A percentile compares a stretch with the other conserved stretches of the same genome.
phyloP scores from a whole-genome alignment of 2,329 filamentous ascomycete genomes.

The Fusarium fracticaudum region DNA sequence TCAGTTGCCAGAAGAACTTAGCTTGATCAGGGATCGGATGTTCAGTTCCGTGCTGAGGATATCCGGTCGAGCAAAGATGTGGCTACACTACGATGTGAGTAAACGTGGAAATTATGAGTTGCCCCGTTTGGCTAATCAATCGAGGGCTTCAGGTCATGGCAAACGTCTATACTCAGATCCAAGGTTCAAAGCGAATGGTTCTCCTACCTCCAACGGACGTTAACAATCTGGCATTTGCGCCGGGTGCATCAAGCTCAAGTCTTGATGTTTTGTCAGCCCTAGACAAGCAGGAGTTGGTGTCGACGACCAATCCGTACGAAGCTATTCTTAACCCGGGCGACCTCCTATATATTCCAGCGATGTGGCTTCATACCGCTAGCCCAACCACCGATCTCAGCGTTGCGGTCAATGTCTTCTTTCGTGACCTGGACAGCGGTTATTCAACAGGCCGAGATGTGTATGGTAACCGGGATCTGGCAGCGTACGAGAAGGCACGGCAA shows the following conservation, averaged over 20 bases:
- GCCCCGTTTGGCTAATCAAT: not conserved
- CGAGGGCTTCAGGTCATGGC: conserved; percentile 73
- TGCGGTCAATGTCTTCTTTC: conserved; percentile 92
- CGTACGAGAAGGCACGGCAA: conserved; percentile 82
- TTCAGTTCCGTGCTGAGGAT: conserved; percentile 85
- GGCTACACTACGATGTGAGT: conserved; percentile 86
- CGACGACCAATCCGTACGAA: conserved; percentile 73
- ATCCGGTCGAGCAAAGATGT: conserved; percentile 84
- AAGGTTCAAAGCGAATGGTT: conserved; percentile 76
- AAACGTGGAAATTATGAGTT: not conserved
- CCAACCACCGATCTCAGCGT: conserved; percentile 70
- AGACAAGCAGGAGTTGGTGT: conserved; percentile 50
- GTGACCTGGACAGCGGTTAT: conserved; percentile 73
- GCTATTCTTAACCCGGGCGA: conserved; percentile 76
- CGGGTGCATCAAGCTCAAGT: conserved; percentile 83
- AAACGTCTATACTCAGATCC: conserved; percentile 84
- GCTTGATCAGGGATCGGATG: conserved; percentile 65
- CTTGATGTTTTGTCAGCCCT: conserved; percentile 73
- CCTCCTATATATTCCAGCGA: conserved; percentile 80
- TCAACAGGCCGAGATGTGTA: conserved; percentile 84
- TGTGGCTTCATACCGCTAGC: conserved; percentile 84
- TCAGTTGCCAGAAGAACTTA: conserved; percentile 69
- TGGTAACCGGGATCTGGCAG: conserved; percentile 84
- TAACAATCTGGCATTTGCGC: conserved; percentile 72
- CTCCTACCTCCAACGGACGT: conserved; percentile 85